Evolutionary conservation across 108 stramenopile genomes (phyloP).

Genomic region (Fistulifera pelliculosa): DNA sequence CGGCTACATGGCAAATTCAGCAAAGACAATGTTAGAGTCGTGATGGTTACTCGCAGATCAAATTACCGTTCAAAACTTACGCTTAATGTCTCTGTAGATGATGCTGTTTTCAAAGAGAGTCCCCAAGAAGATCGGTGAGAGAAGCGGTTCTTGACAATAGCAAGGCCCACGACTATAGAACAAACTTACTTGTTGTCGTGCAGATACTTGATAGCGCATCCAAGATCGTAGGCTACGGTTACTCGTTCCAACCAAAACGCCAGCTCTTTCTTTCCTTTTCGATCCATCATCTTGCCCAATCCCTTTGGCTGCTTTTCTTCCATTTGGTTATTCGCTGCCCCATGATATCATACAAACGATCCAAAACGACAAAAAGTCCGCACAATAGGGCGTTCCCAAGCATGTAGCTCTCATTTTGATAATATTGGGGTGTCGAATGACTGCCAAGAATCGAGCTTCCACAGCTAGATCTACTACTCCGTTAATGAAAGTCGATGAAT

Average conservation of each 20-base stretch:
- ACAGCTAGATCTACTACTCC: slow-evolving; percentile 75
- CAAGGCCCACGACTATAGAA: not conserved
- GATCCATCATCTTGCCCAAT: slow-evolving; percentile 43
- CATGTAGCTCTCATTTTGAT: slow-evolving; percentile 80
- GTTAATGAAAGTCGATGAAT: slow-evolving; percentile 53
- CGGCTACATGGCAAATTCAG: too few species aligned
- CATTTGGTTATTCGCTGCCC: slow-evolving; percentile 47
- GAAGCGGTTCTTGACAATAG: not conserved
- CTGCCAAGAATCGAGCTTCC: slow-evolving; percentile 66
- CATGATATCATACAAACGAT: slow-evolving; percentile 72
- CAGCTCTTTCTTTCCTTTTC: slow-evolving; percentile 54
- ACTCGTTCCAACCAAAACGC: slow-evolving; percentile 61
- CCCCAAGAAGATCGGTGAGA: too few species aligned
- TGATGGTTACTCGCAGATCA: too few species aligned
- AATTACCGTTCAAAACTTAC: too few species aligned
- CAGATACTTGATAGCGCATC: slow-evolving; percentile 63
- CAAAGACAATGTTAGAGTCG: too few species aligned
- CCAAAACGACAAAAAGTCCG: slow-evolving; percentile 67
- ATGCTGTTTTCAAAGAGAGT: too few species aligned
- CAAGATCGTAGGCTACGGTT: slow-evolving; percentile 66
- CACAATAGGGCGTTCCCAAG: slow-evolving; percentile 16
- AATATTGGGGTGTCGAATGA: slow-evolving; percentile 81
- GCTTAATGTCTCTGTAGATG: slow-evolving; percentile 67
- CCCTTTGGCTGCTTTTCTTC: slow-evolving; percentile 48
- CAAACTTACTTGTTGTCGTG: slow-evolving; percentile 54